phyloP scores from a whole-genome alignment of 169 alveolate genomes.

The Plasmodium sp. region DNA sequence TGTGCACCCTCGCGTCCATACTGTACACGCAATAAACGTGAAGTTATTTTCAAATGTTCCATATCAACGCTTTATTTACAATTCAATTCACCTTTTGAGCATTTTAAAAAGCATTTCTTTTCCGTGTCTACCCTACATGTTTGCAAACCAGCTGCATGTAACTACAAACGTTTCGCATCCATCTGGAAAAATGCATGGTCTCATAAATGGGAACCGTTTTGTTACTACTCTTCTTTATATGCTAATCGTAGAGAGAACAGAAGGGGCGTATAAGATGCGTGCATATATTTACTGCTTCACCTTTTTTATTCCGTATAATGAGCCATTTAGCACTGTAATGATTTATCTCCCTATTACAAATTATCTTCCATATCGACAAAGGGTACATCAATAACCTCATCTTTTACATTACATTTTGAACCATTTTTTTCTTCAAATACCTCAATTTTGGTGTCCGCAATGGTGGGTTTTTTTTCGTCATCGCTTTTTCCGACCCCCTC shows the following conservation, averaged over 20 bases:
- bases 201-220: neutral
- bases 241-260: neutral
- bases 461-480: neutral
- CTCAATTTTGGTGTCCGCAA: neutral
- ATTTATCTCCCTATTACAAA: neutral
- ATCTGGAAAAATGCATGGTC: neutral
- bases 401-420: neutral
- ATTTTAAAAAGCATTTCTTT: neutral
- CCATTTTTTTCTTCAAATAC: neutral
- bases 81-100: neutral
- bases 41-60: neutral
- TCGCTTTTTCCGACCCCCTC: neutral
- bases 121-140: neutral
- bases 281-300: neutral
- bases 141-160: neutral
- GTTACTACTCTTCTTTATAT: neutral
- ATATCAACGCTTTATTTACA: neutral
- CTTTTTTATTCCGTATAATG: neutral
- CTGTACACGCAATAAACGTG: neutral
- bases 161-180: neutral
- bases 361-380: constrained; percentile 3
- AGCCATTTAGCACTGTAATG: neutral
- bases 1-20: neutral
- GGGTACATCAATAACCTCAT: neutral
- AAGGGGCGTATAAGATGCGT: neutral